Conservation (phyloP, 2,329 filamentous ascomycete genomes). For the Pseudogymnoascus sp. region DNA sequence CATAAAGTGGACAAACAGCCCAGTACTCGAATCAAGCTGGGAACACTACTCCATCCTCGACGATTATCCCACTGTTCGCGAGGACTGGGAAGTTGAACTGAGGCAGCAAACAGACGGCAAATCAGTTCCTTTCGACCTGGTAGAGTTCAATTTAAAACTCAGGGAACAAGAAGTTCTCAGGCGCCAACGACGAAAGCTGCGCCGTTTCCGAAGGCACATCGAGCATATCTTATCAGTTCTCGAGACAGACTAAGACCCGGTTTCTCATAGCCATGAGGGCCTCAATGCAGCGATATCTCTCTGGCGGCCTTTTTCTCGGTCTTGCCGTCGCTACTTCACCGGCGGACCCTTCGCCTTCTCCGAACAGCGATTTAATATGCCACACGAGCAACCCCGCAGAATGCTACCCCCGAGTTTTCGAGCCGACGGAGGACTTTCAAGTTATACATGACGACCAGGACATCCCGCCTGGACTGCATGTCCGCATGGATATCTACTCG, state of each 20-base stretch:
- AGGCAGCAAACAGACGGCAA: constrained; percentile 27
- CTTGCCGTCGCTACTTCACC: constrained; percentile 15
- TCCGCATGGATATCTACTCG: constrained; percentile 58
- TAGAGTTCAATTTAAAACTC: constrained; percentile 25
- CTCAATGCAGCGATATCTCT: constrained; percentile 12
- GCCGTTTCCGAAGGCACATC: constrained; percentile 26
- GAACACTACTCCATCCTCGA: constrained; percentile 23
- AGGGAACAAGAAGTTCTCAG: constrained; percentile 24
- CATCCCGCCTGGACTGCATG: constrained; percentile 58
- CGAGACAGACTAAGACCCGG: neutral
- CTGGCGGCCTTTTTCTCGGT: neutral
- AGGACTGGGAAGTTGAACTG: constrained; percentile 26
- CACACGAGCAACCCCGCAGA: constrained; percentile 53
- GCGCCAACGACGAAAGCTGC: constrained; percentile 24
- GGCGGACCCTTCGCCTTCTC: constrained; percentile 19
- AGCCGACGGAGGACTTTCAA: constrained; percentile 60
- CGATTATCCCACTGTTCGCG: constrained; percentile 24
- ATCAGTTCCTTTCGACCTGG: constrained; percentile 27
- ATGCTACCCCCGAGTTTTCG: constrained; percentile 61
- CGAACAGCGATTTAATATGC: constrained; percentile 56
- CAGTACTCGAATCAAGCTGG: constrained; percentile 30
- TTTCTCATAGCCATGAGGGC: neutral
- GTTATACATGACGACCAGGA: constrained; percentile 58
- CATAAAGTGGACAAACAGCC: constrained; percentile 32
- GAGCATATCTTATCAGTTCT: constrained; percentile 27